phyloP scores from a whole-genome alignment of 1,284 basidiomycete genomes.

The Pseudozyma sp. region DNA sequence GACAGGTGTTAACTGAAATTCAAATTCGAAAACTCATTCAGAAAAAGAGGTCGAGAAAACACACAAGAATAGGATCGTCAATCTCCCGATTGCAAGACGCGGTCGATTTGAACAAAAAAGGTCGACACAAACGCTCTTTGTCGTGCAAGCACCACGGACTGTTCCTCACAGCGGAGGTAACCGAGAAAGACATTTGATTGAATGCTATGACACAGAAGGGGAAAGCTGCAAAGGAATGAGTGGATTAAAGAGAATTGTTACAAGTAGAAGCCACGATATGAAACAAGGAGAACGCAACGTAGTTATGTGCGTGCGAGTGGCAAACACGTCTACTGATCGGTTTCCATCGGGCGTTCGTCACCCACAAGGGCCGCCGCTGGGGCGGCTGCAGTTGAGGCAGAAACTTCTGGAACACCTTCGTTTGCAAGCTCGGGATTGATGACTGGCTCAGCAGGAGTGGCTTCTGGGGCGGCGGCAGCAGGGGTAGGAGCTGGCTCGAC shows the following conservation, averaged over 20 bases:
- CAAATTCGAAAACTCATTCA: too few species aligned
- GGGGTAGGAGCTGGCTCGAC: constrained; percentile 32
- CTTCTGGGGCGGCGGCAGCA: background rate
- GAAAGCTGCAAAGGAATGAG: too few species aligned
- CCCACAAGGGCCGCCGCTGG: background rate
- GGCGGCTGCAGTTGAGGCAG: background rate
- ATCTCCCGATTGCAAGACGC: too few species aligned
- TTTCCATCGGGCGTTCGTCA: constrained; percentile 1
- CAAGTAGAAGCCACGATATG: background rate
- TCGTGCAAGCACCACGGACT: too few species aligned
- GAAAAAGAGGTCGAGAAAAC: too few species aligned
- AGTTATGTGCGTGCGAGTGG: background rate
- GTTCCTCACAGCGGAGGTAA: too few species aligned
- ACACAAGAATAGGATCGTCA: too few species aligned
- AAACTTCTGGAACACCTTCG: background rate
- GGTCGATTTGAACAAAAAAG: too few species aligned
- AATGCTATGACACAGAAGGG: too few species aligned
- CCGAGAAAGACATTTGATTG: too few species aligned
- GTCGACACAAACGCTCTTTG: too few species aligned
- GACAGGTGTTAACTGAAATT: too few species aligned
- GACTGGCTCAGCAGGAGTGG: background rate
- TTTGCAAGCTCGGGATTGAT: background rate
- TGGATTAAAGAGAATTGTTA: background rate
- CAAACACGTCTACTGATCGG: background rate
- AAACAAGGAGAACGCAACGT: background rate